Percentiles rank a stretch among this genome's conserved stretches.
Evolutionary conservation across 768 basidiomycete species (phyloP).

Genomic region (Lyophyllum semitale): DNA sequence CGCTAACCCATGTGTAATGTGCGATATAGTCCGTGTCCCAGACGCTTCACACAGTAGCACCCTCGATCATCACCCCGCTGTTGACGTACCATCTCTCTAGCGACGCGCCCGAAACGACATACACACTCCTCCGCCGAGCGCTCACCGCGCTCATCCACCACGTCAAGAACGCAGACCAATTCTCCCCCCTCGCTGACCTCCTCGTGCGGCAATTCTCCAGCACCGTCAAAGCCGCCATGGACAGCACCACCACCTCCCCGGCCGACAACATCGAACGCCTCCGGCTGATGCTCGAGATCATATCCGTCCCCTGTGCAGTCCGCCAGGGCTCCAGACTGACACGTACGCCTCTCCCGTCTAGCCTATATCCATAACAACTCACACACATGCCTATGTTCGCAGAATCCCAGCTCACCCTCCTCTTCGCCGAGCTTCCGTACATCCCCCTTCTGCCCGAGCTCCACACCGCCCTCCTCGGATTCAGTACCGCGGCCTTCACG

Average conservation of each 20-base stretch:
- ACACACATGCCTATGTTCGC: neutral
- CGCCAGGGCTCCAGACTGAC: slow-evolving; percentile 71
- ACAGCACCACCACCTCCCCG: slow-evolving; percentile 11
- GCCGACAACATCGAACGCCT: slow-evolving; percentile 37
- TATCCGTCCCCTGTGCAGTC: slow-evolving; percentile 59
- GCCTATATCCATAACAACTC: neutral
- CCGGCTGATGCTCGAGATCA: slow-evolving; percentile 55
- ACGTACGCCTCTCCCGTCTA: slow-evolving; percentile 39
- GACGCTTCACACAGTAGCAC: slow-evolving; percentile 75
- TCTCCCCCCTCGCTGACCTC: slow-evolving; percentile 55
- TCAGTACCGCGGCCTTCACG: slow-evolving; percentile 38
- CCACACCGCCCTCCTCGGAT: slow-evolving; percentile 37
- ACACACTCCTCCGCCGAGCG: slow-evolving; percentile 65
- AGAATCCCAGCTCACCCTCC: slow-evolving; percentile 37
- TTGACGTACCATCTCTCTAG: slow-evolving; percentile 53
- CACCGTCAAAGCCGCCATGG: slow-evolving; percentile 18
- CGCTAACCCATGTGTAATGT: neutral
- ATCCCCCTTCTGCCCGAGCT: slow-evolving; percentile 30
- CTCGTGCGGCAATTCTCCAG: slow-evolving; percentile 43
- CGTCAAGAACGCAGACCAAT: slow-evolving; percentile 69
- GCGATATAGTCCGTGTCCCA: slow-evolving; percentile 81
- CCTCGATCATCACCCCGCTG: slow-evolving; percentile 61
- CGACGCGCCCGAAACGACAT: slow-evolving; percentile 40
- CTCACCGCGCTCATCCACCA: slow-evolving; percentile 86
- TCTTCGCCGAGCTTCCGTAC: slow-evolving; percentile 32